Evolutionary conservation across 257 asterid genomes (phyloP).

Genomic region (Perilla frutescens): DNA sequence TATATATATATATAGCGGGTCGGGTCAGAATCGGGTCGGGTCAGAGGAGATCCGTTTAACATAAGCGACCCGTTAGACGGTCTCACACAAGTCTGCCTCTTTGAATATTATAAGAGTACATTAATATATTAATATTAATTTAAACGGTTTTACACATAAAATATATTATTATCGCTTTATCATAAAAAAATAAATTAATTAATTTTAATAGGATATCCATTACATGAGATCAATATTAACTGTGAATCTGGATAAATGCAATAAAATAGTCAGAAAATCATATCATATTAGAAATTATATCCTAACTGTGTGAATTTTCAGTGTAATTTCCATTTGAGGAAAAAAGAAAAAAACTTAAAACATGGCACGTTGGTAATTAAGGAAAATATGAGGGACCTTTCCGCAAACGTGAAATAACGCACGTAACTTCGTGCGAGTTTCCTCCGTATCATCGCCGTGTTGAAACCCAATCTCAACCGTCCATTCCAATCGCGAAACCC

Average conservation of each 20-base stretch:
- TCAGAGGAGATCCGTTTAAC: too few relatives aligned
- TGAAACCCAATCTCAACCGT: conserved; percentile 47
- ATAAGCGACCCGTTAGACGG: too few relatives aligned
- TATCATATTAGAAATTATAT: too few relatives aligned
- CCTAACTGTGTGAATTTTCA: too few relatives aligned
- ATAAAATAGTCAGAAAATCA: background rate
- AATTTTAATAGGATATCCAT: background rate
- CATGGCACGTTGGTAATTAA: background rate
- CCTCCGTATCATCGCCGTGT: conserved; percentile 46
- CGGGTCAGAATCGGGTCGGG: too few relatives aligned
- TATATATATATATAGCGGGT: too few relatives aligned
- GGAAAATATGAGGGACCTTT: conserved; percentile 29
- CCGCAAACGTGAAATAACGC: conserved; percentile 28
- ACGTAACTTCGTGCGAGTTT: conserved; percentile 50
- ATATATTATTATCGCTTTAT: too few relatives aligned
- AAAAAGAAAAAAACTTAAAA: background rate
- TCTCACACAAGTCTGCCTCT: too few relatives aligned
- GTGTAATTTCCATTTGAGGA: background rate
- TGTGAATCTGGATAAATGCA: background rate
- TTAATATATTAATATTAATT: too few relatives aligned
- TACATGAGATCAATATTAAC: background rate
- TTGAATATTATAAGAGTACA: too few relatives aligned
- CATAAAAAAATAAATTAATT: too few relatives aligned
- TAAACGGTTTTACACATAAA: too few relatives aligned
- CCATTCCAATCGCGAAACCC: conserved; percentile 43